These are phyloP conservation scores for Trapa bicornis DNA, from an alignment of 345 rosid species.

Conservation along the genomic window DNA sequence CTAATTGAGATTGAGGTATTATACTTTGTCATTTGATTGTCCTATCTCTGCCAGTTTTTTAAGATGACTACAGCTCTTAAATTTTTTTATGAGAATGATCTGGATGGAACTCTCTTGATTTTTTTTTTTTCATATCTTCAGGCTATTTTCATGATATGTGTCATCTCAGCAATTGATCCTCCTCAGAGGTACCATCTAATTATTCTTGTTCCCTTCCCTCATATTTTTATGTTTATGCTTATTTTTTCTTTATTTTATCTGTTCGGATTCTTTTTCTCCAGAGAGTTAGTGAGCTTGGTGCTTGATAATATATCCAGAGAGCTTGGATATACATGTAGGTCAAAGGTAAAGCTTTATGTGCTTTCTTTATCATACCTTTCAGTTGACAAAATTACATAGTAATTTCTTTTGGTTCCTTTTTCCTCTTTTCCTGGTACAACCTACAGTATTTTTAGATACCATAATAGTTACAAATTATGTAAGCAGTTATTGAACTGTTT, in stretches of 20 bases:
- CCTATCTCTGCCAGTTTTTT: neutral
- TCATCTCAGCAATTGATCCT: constrained; percentile 67
- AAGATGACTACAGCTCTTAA: neutral
- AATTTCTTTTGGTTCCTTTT: neutral
- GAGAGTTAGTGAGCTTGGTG: constrained; percentile 58
- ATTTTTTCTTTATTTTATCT: neutral
- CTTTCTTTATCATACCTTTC: constrained; percentile 3
- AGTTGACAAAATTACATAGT: no score
- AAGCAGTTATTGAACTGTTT: neutral
- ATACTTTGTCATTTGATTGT: neutral
- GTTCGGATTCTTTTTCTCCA: constrained; percentile 22
- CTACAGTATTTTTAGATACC: neutral
- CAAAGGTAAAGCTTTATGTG: constrained; percentile 38
- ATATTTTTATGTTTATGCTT: neutral
- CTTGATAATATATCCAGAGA: constrained; percentile 62
- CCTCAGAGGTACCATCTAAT: constrained; percentile 48
- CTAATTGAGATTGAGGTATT: constrained; percentile 69
- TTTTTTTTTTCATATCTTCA: constrained; percentile 18
- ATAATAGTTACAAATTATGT: neutral
- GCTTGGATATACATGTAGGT: constrained; percentile 61
- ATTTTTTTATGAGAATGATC: neutral
- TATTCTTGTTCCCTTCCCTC: neutral
- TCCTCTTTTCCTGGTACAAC: neutral
- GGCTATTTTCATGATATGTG: constrained; percentile 88
- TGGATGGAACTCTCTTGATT: neutral